Evolutionary conservation across 805 yeast genomes (phyloP).

Genomic region (Cyberlindnera sargentensis): DNA sequence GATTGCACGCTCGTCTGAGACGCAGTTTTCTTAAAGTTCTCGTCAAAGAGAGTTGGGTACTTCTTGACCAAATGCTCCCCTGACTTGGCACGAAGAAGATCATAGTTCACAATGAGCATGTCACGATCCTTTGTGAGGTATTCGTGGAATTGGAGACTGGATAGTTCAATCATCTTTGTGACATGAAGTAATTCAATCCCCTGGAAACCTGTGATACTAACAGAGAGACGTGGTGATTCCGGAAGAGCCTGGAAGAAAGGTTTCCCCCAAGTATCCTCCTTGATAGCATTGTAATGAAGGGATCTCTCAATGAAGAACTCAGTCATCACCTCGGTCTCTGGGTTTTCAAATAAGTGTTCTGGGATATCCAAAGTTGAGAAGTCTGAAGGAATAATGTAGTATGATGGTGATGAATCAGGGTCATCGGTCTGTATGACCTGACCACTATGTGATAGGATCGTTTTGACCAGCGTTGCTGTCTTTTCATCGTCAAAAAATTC

Average conservation of each 20-base stretch:
- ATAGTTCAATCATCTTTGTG: conserved; percentile 45
- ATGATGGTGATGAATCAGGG: conserved; percentile 4
- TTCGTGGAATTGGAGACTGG: conserved; percentile 46
- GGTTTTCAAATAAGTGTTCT: conserved; percentile 11
- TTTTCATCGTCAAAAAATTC: conserved; percentile 36
- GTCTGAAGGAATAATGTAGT: conserved; percentile 18
- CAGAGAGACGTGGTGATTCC: conserved; percentile 3
- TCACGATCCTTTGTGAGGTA: conserved; percentile 46
- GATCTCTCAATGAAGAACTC: conserved; percentile 81
- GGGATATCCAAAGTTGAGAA: conserved; percentile 12
- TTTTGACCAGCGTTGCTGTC: conserved; percentile 29
- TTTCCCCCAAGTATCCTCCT: conserved; percentile 56
- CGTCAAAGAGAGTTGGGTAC: conserved; percentile 25
- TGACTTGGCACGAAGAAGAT: conserved; percentile 35
- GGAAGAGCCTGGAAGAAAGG: conserved; percentile 31
- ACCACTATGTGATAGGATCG: conserved; percentile 43
- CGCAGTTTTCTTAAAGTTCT: conserved; percentile 16
- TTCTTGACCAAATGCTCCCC: conserved; percentile 31
- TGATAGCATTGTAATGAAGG: conserved; percentile 44
- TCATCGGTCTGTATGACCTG: conserved; percentile 7
- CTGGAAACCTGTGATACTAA: conserved; percentile 63
- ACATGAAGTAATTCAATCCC: conserved; percentile 73
- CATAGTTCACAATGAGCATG: conserved; percentile 47
- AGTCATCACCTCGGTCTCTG: conserved; percentile 38
- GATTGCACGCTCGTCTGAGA: conserved; percentile 30